Evolutionary conservation across 768 basidiomycete species (phyloP).

Genomic region (Macrocybe gigantea): DNA sequence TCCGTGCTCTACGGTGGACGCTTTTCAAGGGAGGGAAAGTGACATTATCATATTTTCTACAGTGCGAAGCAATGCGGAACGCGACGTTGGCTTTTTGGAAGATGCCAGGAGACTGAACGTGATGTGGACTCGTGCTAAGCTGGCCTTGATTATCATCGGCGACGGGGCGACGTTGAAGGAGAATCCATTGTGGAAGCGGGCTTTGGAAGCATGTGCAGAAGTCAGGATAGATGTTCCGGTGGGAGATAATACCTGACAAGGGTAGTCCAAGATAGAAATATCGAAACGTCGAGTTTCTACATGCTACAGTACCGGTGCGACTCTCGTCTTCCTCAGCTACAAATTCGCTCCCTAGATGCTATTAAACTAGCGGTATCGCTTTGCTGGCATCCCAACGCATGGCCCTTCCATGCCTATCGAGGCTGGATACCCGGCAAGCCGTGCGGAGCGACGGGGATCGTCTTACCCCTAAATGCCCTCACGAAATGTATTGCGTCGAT

Average conservation of each 20-base stretch:
- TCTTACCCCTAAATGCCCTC: too few species aligned
- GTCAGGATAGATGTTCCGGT: constrained; percentile 10
- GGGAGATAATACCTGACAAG: neutral
- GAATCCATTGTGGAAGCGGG: constrained; percentile 47
- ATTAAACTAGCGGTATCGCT: too few species aligned
- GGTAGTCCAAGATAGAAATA: neutral
- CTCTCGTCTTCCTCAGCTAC: too few species aligned
- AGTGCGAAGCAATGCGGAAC: constrained; percentile 52
- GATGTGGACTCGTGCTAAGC: constrained; percentile 61
- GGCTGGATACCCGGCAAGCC: too few species aligned
- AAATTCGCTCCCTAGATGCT: too few species aligned
- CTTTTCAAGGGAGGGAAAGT: constrained; percentile 65
- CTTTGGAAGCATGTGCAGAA: constrained; percentile 33
- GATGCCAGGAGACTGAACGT: constrained; percentile 59
- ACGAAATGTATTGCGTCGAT: too few species aligned
- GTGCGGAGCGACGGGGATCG: too few species aligned
- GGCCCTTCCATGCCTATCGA: too few species aligned
- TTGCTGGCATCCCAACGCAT: too few species aligned
- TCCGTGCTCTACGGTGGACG: constrained; percentile 47
- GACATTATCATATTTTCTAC: constrained; percentile 63
- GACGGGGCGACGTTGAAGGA: constrained; percentile 43
- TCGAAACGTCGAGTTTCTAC: neutral
- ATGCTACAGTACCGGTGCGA: neutral
- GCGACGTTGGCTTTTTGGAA: constrained; percentile 62
- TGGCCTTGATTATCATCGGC: constrained; percentile 58